Evolutionary conservation across 2,329 filamentous ascomycete genomes (phyloP), one percentile per base, ranked within the genome.

Genomic region (Pseudogymnoascus sp.): DNA sequence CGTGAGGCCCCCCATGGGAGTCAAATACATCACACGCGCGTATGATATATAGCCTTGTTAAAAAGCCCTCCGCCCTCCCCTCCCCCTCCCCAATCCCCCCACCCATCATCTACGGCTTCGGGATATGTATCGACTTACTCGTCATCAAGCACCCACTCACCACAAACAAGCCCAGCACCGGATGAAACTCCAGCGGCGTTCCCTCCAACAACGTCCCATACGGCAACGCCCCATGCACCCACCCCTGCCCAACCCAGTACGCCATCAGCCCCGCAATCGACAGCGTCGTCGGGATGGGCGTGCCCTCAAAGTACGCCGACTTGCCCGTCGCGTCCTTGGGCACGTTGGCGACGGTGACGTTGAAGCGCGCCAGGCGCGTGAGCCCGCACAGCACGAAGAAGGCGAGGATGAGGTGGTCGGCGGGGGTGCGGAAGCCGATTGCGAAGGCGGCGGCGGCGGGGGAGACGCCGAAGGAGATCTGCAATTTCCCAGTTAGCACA

Each of bases 361-460:
- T 99, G 86, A 99, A 99, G 68, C 95, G 89, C 53, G 95, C 95
- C 10, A 99, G 86, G 60, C 95, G 88, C 2, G 93, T 96, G 57
- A 99, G 86, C 64, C 95, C 95, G 77, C 91, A 96, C 61, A 99
- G 89, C 50, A 97, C 92, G 77, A 97, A 99, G 77, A 93, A 91
- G 64, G 89, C 82, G 53, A 99, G 75, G 67, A 79, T 82, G 63
- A 96, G 71, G 71, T 96, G 93, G 78, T 99, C 95, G 72, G 91
- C 75, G 2, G 86, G 79, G 10, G 93, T 96, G 73, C 92, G 92
- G 67, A 97, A 78, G 70, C 95, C 95, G 70, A 99, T 84, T 60
- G 90, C 87, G 76, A 97, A 96, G 53, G 93, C 95, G 44, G 90
- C 87, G 60, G 87, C 87, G 53, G 95, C 93, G 31, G 95, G 93